Evolutionary conservation across 495 filamentous ascomycete species (phyloP).

Genomic region (Penicillium fimorum): DNA sequence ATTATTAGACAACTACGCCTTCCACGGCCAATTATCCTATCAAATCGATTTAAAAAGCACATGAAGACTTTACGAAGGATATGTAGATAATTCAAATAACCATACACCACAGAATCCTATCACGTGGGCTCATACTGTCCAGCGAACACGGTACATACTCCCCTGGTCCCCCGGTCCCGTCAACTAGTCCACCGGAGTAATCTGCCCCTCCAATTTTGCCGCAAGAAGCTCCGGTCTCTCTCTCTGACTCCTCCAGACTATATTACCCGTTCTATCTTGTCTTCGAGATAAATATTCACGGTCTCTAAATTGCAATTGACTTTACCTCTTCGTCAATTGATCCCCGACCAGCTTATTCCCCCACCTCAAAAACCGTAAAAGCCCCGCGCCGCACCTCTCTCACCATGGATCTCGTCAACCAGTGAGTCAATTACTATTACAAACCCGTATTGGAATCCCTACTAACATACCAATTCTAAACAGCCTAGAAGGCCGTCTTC

Average conservation of each 20-base stretch:
- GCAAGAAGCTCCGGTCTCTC: slow-evolving; percentile 20
- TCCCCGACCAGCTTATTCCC: neutral
- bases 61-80: neutral
- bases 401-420: slow-evolving; percentile 79
- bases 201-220: slow-evolving; percentile 35
- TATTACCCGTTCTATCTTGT: slow-evolving; percentile 4
- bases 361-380: slow-evolving; percentile 8
- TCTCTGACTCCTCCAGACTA: slow-evolving; percentile 8
- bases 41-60: neutral
- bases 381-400: slow-evolving; percentile 32
- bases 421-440: slow-evolving; percentile 54
- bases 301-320: slow-evolving; percentile 15
- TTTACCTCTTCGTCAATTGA: slow-evolving; percentile 3
- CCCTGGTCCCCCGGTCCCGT: slow-evolving; percentile 14
- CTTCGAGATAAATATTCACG: neutral
- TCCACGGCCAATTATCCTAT: neutral
- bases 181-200: slow-evolving; percentile 11
- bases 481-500: slow-evolving; percentile 80
- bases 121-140: slow-evolving; percentile 13
- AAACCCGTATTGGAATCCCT: neutral
- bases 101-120: neutral
- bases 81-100: neutral
- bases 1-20: neutral
- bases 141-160: neutral
- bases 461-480: slow-evolving; percentile 9